phyloP scores from a whole-genome alignment of 345 rosid genomes.

The Camelina neglecta region DNA sequence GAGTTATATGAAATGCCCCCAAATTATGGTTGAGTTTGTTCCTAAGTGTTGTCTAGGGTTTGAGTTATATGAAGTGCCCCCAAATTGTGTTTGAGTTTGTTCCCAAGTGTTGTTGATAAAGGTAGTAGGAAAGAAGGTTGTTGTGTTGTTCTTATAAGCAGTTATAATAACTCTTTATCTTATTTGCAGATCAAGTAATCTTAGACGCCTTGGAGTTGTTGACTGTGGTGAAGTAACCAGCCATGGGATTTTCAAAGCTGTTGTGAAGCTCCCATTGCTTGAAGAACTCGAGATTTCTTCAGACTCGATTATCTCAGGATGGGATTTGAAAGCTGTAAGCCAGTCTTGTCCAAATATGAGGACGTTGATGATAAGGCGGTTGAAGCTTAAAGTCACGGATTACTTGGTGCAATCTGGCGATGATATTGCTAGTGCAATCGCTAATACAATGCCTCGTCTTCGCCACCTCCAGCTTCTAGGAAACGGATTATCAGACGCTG shows the following conservation, averaged over 20 bases:
- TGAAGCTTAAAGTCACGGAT: background rate
- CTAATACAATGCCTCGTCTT: too few relatives aligned
- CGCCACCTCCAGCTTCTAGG: conserved; percentile 5
- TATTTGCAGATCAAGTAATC: background rate
- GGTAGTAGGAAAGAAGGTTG: too few relatives aligned
- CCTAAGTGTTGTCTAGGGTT: too few relatives aligned
- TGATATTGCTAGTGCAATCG: background rate
- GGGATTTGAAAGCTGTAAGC: background rate
- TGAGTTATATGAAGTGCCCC: too few relatives aligned
- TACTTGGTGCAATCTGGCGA: background rate
- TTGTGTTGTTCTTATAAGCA: background rate
- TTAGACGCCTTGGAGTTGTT: background rate
- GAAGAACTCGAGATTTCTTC: background rate
- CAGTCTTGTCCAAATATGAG: background rate
- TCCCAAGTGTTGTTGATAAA: too few relatives aligned
- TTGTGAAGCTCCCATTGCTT: background rate
- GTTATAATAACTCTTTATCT: background rate
- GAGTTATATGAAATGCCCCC: too few relatives aligned
- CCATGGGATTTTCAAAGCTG: background rate
- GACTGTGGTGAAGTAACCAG: background rate
- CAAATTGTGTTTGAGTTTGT: too few relatives aligned
- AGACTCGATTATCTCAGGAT: background rate
- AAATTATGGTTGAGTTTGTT: too few relatives aligned
- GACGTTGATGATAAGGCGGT: background rate
- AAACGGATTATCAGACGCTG: background rate